Conservation (phyloP, 805 yeast species). For the Brettanomyces sp. region DNA sequence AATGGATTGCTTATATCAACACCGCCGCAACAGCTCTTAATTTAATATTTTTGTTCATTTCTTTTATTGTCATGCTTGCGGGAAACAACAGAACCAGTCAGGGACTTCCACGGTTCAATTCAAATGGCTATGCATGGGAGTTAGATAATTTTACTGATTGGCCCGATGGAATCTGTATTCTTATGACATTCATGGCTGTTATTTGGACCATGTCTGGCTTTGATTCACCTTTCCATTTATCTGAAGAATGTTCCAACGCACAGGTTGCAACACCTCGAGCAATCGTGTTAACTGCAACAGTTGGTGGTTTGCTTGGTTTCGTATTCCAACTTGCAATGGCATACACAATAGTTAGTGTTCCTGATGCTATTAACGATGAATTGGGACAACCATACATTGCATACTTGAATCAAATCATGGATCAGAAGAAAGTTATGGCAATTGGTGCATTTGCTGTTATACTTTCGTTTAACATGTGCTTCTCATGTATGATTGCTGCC, state of each 20-base stretch:
- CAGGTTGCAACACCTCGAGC: conserved; percentile 57
- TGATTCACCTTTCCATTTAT: conserved; percentile 63
- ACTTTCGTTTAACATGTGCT: conserved; percentile 38
- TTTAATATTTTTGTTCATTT: conserved; percentile 38
- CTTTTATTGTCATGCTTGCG: conserved; percentile 43
- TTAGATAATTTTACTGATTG: conserved; percentile 48
- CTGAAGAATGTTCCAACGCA: conserved; percentile 62
- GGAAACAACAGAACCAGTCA: conserved; percentile 30
- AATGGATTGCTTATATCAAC: conserved; percentile 43
- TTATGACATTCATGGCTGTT: conserved; percentile 47
- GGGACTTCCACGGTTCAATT: conserved; percentile 38
- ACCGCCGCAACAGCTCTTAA: conserved; percentile 39
- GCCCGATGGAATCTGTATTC: conserved; percentile 48
- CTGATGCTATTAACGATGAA: conserved; percentile 35
- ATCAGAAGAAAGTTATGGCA: conserved; percentile 30
- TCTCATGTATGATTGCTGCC: conserved; percentile 51
- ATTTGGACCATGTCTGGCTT: conserved; percentile 68
- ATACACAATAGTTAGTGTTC: conserved; percentile 46
- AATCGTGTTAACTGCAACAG: conserved; percentile 44
- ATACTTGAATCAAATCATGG: conserved; percentile 39
- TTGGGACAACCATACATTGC: conserved; percentile 54
- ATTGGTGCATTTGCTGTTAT: conserved; percentile 34
- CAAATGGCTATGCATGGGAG: conserved; percentile 40
- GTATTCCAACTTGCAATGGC: conserved; percentile 49
- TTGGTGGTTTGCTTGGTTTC: conserved; percentile 49